Base-by-base conservation (phyloP, 2,329 filamentous ascomycete genomes). In the Cadophora sp. region DNA sequence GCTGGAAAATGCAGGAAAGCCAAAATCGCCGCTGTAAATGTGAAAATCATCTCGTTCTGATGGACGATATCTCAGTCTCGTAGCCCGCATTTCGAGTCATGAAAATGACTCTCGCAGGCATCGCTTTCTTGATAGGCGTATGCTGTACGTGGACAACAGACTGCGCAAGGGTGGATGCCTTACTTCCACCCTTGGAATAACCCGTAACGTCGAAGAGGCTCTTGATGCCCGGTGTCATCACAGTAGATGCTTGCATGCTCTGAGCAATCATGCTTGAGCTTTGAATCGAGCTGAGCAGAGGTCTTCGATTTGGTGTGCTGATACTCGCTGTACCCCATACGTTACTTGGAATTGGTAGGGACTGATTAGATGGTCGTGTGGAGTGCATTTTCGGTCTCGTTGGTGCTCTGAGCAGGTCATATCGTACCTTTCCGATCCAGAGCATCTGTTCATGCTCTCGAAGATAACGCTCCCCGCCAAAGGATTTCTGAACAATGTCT, bases 401-500 rank as follows among this genome's bases (percentile, higher is more conserved):
- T 11, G 55, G 29, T 34, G 29, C 55, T 22, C n/a, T 58, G 6
- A 58, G 55, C 3, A 40, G 31, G 14, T 58, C 55, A 40, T 58
- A 58, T n/a, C 31, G 19, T 34, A 62, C 53, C 22, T 68, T 64
- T 26, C 66, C 66, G 27, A 64, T 68, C 66, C 85, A 86, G 67
- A 86, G 83, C 83, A 84, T 86, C 73, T 89, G 86, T 73, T 89
- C 87, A 75, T 89, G 86, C 74, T 88, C 87, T 51, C 87, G 83
- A 27, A 89, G 81, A 73, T 89, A 89, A 0, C 86, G 81, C 55
- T 87, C 85, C 4, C 86, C 85, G 58, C 84, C 83, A 75, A 89
- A 89, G 11, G 82, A 85, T 71, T 86, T 86, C 65, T 87, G 84
- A 2, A 89, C 86, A 56, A 88, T 87, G 50, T 81, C 80, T 29